Conservation (phyloP, 2,329 filamentous ascomycete species). For the Fusarium zealandicum region DNA sequence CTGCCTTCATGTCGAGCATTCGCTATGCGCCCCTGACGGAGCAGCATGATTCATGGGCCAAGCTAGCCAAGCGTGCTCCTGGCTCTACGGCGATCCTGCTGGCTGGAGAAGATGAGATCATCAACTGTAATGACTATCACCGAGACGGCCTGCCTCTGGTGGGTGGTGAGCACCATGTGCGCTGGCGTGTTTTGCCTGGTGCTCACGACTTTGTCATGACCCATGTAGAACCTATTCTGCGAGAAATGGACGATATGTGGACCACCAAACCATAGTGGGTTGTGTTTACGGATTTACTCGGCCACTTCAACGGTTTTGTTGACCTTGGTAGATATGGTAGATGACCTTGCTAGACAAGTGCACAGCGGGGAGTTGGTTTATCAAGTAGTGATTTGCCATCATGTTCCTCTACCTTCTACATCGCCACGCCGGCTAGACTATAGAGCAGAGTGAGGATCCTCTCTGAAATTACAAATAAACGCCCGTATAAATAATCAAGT, state of each 20-base stretch:
- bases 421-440: too few relatives aligned
- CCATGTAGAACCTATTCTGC: slow-evolving; percentile 53
- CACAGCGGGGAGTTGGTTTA: slow-evolving; percentile 19
- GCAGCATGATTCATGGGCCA: slow-evolving; percentile 59
- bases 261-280: slow-evolving; percentile 27
- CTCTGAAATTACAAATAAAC: neutral
- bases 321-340: neutral
- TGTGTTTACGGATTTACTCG: neutral
- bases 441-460: slow-evolving; percentile 26
- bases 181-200: slow-evolving; percentile 60
- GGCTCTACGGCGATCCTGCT: slow-evolving; percentile 61
- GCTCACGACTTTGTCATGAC: slow-evolving; percentile 71
- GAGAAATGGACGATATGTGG: slow-evolving; percentile 59
- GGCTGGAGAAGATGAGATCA: slow-evolving; percentile 59
- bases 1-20: slow-evolving; percentile 66
- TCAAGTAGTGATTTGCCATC: slow-evolving; percentile 3
- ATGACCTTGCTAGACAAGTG: neutral
- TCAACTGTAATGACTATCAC: slow-evolving; percentile 58
- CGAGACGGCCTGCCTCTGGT: slow-evolving; percentile 59
- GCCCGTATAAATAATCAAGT: neutral
- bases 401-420: slow-evolving; percentile 6
- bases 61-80: slow-evolving; percentile 51
- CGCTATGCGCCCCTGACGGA: slow-evolving; percentile 60
- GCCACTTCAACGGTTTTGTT: too few relatives aligned
- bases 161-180: slow-evolving; percentile 57